Conservation (phyloP, 148 eudicot genomes). For the Rhododendron griersonianum region DNA sequence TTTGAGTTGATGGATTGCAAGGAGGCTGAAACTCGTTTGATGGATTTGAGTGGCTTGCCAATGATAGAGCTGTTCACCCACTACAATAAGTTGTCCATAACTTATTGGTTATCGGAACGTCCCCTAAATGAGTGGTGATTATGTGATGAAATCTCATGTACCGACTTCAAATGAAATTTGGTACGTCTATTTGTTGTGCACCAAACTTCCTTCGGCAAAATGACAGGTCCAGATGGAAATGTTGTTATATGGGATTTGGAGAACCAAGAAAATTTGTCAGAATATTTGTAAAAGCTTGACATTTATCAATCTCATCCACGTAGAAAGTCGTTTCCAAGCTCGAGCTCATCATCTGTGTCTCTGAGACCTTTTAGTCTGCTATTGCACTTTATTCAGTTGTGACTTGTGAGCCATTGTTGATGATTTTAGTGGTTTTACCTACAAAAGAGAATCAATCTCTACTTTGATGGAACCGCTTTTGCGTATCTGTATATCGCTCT, state of each 20-base stretch:
- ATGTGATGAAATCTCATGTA: no score
- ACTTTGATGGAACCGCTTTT: not conserved
- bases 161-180: no score
- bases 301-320: not conserved
- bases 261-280: constrained; percentile 52
- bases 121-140: no score
- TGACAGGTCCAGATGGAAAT: constrained; percentile 84
- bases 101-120: no score
- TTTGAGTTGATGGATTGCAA: no score
- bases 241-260: constrained; percentile 9
- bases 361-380: not conserved
- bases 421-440: not conserved
- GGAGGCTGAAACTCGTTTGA: no score
- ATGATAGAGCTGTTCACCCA: no score
- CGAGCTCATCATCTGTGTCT: not conserved
- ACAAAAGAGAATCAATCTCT: not conserved
- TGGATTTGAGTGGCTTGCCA: no score
- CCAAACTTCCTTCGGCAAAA: not conserved
- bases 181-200: no score
- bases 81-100: no score
- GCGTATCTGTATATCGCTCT: not conserved
- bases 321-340: constrained; percentile 5
- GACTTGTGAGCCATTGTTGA: not conserved
- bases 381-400: constrained; percentile 1
- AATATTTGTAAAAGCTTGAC: constrained; percentile 28